Conservation (phyloP, 2,329 filamentous ascomycete genomes). For the Ambrosiella cleistominuta region DNA sequence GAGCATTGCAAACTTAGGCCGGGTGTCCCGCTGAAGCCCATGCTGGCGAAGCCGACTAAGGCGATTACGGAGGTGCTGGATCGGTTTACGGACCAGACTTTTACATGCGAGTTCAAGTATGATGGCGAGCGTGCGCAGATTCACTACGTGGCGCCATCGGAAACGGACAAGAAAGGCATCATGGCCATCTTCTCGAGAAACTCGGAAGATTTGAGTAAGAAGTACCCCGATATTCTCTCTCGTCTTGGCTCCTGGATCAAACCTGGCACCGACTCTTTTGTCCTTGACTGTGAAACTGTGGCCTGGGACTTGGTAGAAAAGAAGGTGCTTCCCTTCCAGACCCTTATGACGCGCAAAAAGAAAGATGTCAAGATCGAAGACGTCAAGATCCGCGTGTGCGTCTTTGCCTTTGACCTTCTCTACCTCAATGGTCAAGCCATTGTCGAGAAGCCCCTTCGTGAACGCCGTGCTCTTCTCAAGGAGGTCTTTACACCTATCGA, state of each 20-base stretch:
- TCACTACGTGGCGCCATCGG: slow-evolving; percentile 73
- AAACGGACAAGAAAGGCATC: slow-evolving; percentile 43
- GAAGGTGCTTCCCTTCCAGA: slow-evolving; percentile 92
- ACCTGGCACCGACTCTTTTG: slow-evolving; percentile 77
- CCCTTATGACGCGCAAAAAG: slow-evolving; percentile 92
- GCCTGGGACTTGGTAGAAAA: slow-evolving; percentile 92
- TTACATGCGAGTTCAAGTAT: slow-evolving; percentile 98
- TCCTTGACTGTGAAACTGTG: slow-evolving; percentile 95
- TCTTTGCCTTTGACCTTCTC: slow-evolving; percentile 88
- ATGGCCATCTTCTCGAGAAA: slow-evolving; percentile 94
- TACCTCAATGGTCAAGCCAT: slow-evolving; percentile 84
- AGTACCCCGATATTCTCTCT: slow-evolving; percentile 86
- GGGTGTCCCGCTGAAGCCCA: slow-evolving; percentile 88
- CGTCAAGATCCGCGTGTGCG: slow-evolving; percentile 89
- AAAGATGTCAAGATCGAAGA: slow-evolving; percentile 95
- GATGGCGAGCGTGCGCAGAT: slow-evolving; percentile 97
- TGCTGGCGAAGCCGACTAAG: slow-evolving; percentile 97
- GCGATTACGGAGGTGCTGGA: slow-evolving; percentile 95
- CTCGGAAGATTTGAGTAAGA: slow-evolving; percentile 90
- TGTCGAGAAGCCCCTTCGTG: slow-evolving; percentile 71
- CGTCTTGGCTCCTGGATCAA: slow-evolving; percentile 86
- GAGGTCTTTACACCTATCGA: slow-evolving; percentile 59
- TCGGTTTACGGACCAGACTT: slow-evolving; percentile 84
- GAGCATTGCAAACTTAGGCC: slow-evolving; percentile 83
- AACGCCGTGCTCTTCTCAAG: slow-evolving; percentile 61